Percentiles rank a stretch among this genome's conserved stretches.
Conservation (phyloP, 495 filamentous ascomycete genomes). For the Xylaria curta region DNA sequence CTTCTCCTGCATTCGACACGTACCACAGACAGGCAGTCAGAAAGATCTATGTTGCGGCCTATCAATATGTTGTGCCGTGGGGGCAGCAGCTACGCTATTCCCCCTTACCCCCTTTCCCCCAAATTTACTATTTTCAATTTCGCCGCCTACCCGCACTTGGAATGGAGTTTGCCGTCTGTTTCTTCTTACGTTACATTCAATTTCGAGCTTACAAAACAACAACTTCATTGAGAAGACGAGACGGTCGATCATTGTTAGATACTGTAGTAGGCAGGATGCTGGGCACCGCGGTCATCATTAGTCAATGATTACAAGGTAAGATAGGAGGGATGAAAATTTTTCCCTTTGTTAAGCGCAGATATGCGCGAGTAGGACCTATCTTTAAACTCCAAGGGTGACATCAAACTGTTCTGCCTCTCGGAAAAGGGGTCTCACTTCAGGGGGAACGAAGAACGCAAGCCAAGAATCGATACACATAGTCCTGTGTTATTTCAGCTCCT, state of each 20-base stretch:
- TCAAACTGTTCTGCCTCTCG: neutral
- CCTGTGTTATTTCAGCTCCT: constrained; percentile 7
- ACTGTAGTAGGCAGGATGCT: neutral
- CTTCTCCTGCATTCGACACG: neutral
- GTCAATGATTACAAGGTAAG: constrained; percentile 18
- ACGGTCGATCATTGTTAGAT: constrained; percentile 19
- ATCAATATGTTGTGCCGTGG: constrained; percentile 8
- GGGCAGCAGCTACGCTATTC: constrained; percentile 9
- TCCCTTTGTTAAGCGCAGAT: neutral
- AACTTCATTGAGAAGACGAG: constrained; percentile 1
- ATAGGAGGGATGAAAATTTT: constrained; percentile 17
- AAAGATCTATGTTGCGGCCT: neutral
- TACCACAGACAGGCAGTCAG: constrained; percentile 7
- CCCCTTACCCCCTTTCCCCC: constrained; percentile 26
- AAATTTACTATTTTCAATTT: constrained; percentile 5
- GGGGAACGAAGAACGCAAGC: constrained; percentile 1
- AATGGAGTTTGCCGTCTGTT: neutral
- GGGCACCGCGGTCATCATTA: neutral
- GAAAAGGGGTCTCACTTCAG: neutral
- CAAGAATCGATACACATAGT: constrained; percentile 18
- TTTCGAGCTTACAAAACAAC: neutral
- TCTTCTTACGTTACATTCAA: constrained; percentile 19
- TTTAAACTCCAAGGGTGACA: neutral
- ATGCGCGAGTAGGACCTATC: neutral
- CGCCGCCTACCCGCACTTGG: constrained; percentile 9